These are phyloP conservation scores for Geranium brycei DNA, from an alignment of 345 rosid genomes.

Conservation along the genomic window DNA sequence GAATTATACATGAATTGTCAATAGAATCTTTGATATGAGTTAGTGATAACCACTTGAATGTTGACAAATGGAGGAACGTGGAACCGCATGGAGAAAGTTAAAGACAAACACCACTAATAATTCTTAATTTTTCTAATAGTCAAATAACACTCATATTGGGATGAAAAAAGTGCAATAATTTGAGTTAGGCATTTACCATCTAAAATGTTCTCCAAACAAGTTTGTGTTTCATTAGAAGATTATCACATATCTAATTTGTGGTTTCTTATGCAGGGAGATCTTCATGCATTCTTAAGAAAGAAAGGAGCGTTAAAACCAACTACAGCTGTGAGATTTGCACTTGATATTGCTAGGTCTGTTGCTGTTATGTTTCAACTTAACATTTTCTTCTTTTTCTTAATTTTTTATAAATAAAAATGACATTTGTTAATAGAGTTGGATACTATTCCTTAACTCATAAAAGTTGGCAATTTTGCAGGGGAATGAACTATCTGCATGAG, in stretches of 20 bases:
- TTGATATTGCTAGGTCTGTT: conserved; percentile 83
- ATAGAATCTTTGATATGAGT: too few species aligned
- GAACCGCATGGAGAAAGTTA: too few species aligned
- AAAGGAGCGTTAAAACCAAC: conserved; percentile 50
- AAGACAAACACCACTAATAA: too few species aligned
- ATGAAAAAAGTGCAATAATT: too few species aligned
- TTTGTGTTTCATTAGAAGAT: background rate
- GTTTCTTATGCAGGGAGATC: conserved; percentile 54
- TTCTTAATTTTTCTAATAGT: too few species aligned
- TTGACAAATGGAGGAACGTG: too few species aligned
- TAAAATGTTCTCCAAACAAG: background rate
- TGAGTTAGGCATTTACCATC: background rate
- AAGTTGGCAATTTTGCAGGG: conserved; percentile 36
- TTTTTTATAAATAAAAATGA: too few species aligned
- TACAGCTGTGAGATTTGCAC: conserved; percentile 61
- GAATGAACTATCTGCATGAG: conserved; percentile 90
- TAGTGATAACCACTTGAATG: too few species aligned
- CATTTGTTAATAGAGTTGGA: too few species aligned
- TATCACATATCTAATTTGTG: background rate
- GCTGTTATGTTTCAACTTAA: background rate
- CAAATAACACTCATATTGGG: too few species aligned
- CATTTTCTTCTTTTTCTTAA: too few species aligned
- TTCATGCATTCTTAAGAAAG: conserved; percentile 39
- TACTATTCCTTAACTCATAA: background rate
- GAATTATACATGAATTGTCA: too few species aligned